Evolutionary conservation across 2,329 filamentous ascomycete species (phyloP), one percentile per base, ranked within the genome.

Genomic region (Sordariomycetes sp.): DNA sequence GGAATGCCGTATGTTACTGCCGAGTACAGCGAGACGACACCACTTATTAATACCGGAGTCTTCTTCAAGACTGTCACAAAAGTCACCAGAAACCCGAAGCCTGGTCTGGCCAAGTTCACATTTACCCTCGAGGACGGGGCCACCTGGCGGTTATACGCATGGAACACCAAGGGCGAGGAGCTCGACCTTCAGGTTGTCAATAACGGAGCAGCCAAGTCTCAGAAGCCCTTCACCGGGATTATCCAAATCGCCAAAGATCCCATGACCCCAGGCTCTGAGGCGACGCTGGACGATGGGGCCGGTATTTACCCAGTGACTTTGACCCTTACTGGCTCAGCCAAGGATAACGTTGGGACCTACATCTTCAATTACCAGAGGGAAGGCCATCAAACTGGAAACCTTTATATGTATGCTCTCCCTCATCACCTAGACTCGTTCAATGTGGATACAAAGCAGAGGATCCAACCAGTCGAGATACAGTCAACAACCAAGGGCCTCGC

Each of bases 1-100:
- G 92, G 92, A 9, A 92, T 93, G 77, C 81, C 76, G 0, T 94
- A 87, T 46, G 66, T 94, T 14, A 95, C 88, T 5, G 88, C 70
- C 1, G 56, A 82, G 14, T 96, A 88, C 57, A 68, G 67, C 35
- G 75, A 77, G 20, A 68, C 76, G 0, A 79, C 75, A 7, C 90
- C 90, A 1, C 50, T 79, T 4, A 68, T 96, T 28, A 78, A 88
- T 45, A 82, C 79, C 16, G 78, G 76, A 2, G 72, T 92, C 2
- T 82, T 80, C 39, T 93, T 90, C 63, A 68, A 70, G 37, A 76
- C 70, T 14, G 64, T 95, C 31, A 77, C 71, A 23, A 68, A 67
- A 23, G 57, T 71, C 2, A 59, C 61, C 8, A 64, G 62, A n/a
- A 67, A 70, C 2, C 71, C 74, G 18, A 78, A 79, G 43, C 58